These are phyloP conservation scores for Fagus sylvatica DNA, from an alignment of 306 rosid genomes.

Conservation along the genomic window DNA sequence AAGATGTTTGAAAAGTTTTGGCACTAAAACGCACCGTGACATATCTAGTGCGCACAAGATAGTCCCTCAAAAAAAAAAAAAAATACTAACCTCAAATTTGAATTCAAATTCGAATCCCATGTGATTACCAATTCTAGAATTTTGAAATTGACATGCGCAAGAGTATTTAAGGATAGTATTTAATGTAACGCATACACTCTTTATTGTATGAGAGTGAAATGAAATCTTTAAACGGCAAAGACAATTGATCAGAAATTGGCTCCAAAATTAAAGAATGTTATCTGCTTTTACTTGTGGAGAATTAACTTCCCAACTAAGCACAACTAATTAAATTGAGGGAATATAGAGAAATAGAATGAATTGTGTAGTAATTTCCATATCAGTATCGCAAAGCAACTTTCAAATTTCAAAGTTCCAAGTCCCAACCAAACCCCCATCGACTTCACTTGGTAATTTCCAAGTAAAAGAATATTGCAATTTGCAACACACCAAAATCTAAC, in stretches of 20 bases:
- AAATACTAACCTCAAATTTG: not conserved
- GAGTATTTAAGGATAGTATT: not conserved
- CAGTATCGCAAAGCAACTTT: not conserved
- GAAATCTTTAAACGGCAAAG: conserved; percentile 13
- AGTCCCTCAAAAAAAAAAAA: too few species aligned
- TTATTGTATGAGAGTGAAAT: conserved; percentile 10
- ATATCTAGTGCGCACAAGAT: too few species aligned
- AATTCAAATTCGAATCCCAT: not conserved
- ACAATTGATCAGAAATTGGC: conserved; percentile 2
- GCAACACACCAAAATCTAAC: conserved; percentile 17
- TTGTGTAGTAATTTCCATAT: not conserved
- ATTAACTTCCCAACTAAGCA: conserved; percentile 8
- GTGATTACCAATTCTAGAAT: not conserved
- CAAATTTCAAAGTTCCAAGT: conserved; percentile 17
- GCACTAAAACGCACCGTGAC: too few species aligned
- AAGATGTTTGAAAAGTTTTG: too few species aligned
- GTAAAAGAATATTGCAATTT: not conserved
- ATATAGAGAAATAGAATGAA: conserved; percentile 6
- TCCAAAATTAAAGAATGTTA: conserved; percentile 1
- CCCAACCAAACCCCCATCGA: conserved; percentile 3
- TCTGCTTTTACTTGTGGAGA: not conserved
- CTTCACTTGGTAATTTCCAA: conserved; percentile 24
- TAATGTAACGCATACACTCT: conserved; percentile 18
- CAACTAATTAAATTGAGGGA: not conserved
- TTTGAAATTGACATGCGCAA: too few species aligned